Base-by-base conservation (phyloP, 2,329 filamentous ascomycete species). In the Paecilomyces fulvus region DNA sequence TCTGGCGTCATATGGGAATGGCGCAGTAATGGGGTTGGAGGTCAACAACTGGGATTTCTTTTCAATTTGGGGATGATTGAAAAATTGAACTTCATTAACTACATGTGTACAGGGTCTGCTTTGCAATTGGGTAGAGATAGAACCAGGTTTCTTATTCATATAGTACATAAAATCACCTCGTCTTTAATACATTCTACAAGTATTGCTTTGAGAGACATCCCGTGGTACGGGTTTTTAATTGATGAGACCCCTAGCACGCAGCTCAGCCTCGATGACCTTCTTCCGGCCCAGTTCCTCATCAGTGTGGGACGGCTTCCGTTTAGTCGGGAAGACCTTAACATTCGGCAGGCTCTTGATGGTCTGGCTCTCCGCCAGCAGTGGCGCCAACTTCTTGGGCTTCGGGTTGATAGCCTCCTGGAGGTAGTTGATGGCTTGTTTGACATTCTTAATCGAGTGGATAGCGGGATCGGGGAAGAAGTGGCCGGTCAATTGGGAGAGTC, bases 401-500 rank as follows among this genome's bases (percentile, higher is more conserved):
- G 70, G 66, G 51, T 65, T 67, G 25, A 65, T 56, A n/a, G 64
- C 63, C 46, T 61, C 59, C 33, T 66, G 56, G 1, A 87, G 73
- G 50, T 82, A 71, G 25, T 76, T 73, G 48, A 89, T 71, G 53
- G 89, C 71, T 28, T 79, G 71, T 55, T 77, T 75, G 37, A 84
- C 77, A 8, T 79, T 85, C 53, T 71, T 73, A 59, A 84, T 77
- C 49, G 77, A 75, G 52, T 77, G 74, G 59, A 95, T 80, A 62
- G 82, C 80, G 51, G 83, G 77, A 72, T 96, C 92, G 14, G 88
- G 79, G 61, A 96, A 78, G 58, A 83, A 82, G 59, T 85, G 83
- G 59, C 90, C 89, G n/a, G 87, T 92, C 58, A 95, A 79, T 70
- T 94, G 88, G 70, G 87, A 84, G 59, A 91, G 77, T 58, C 90